phyloP scores from a whole-genome alignment of 495 filamentous ascomycete genomes.

The Sphaerosporella brunnea region DNA sequence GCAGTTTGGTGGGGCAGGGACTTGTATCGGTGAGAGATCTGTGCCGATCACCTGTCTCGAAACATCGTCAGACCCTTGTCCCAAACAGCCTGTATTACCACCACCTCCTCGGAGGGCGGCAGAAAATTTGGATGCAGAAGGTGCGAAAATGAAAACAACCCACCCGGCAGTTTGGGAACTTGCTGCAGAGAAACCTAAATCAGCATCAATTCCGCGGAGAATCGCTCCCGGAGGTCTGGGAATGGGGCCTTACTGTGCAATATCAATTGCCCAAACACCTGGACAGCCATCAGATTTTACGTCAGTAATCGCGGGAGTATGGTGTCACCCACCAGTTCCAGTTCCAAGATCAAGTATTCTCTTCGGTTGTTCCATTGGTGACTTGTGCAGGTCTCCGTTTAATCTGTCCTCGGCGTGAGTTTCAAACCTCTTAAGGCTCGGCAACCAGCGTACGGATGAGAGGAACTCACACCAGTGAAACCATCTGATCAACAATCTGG shows the following conservation, averaged over 20 bases:
- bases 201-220: not conserved
- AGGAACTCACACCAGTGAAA: constrained; percentile 14
- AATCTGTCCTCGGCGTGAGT: constrained; percentile 9
- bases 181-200: constrained; percentile 7
- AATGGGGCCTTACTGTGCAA: constrained; percentile 17
- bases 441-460: not conserved
- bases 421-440: not conserved
- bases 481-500: constrained; percentile 23
- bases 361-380: constrained; percentile 17
- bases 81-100: not conserved
- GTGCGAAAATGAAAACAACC: constrained; percentile 5
- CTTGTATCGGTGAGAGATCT: constrained; percentile 23
- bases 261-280: constrained; percentile 24
- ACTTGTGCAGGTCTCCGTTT: constrained; percentile 18
- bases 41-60: constrained; percentile 20
- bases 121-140: too few relatives aligned
- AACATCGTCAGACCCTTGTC: constrained; percentile 5
- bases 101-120: too few relatives aligned
- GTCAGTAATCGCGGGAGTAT: not conserved
- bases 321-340: constrained; percentile 17
- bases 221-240: not conserved
- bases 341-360: constrained; percentile 23
- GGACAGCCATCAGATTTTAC: not conserved
- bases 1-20: constrained; percentile 20
- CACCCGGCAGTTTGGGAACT: constrained; percentile 20